These are phyloP conservation scores for Annulohypoxylon moriforme DNA, from an alignment of 495 filamentous ascomycete species.

Conservation along the genomic window DNA sequence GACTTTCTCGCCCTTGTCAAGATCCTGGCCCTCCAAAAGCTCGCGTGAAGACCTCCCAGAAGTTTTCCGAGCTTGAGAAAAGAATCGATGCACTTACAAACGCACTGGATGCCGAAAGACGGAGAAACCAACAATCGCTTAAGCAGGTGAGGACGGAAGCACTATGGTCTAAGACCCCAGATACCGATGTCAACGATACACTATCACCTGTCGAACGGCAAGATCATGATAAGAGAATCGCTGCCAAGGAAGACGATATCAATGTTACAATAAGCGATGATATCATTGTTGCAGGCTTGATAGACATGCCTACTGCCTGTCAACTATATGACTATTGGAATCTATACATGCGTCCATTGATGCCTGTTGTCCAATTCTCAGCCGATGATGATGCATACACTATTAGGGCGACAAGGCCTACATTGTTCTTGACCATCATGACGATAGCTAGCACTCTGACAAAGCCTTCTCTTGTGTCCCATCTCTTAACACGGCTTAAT, in stretches of 20 bases:
- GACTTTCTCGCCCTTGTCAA: slow-evolving; percentile 35
- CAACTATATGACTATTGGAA: slow-evolving; percentile 35
- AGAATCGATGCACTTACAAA: slow-evolving; percentile 37
- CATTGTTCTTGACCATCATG: slow-evolving; percentile 37
- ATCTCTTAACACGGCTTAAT: slow-evolving; percentile 29
- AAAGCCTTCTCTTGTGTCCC: slow-evolving; percentile 22
- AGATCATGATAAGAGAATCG: not conserved
- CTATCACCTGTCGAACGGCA: slow-evolving; percentile 5
- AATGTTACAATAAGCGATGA: slow-evolving; percentile 2
- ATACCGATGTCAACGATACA: slow-evolving; percentile 9
- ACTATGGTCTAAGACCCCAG: slow-evolving; percentile 33
- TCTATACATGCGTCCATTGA: slow-evolving; percentile 32
- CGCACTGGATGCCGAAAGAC: slow-evolving; percentile 29
- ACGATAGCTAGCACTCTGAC: slow-evolving; percentile 33
- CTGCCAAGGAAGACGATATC: not conserved
- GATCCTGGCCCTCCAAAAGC: slow-evolving; percentile 40
- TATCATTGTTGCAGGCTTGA: slow-evolving; percentile 19
- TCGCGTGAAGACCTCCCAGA: slow-evolving; percentile 37
- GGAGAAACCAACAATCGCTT: slow-evolving; percentile 24
- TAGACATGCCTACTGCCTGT: slow-evolving; percentile 27
- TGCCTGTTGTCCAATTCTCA: slow-evolving; percentile 33
- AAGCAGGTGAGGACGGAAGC: slow-evolving; percentile 11
- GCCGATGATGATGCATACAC: slow-evolving; percentile 16
- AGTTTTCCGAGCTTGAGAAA: slow-evolving; percentile 38
- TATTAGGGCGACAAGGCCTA: slow-evolving; percentile 28